These are phyloP conservation scores for Tubosaeta brunneosetosa DNA, from an alignment of 768 basidiomycete species.

Conservation along the genomic window DNA sequence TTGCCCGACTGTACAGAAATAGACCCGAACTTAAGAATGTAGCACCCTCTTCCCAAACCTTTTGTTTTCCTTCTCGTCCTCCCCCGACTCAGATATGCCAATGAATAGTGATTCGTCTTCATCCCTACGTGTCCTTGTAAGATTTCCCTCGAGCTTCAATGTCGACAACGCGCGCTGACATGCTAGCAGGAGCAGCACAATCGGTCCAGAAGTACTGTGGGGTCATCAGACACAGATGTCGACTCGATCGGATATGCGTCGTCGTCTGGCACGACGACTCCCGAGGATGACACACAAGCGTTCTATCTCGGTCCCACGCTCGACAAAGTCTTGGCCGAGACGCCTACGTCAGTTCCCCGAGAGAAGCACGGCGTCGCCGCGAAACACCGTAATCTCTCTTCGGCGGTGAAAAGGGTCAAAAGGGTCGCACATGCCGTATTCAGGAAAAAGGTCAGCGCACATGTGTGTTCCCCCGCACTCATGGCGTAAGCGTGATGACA, in stretches of 20 bases:
- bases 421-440: slow-evolving; percentile 17
- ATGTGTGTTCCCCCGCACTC: neutral
- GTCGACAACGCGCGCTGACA: neutral
- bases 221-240: slow-evolving; percentile 22
- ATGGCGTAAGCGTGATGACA: neutral
- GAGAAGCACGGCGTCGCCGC: slow-evolving; percentile 8
- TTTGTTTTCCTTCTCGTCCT: neutral
- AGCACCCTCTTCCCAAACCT: neutral
- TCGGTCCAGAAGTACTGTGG: slow-evolving; percentile 9
- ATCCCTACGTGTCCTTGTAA: slow-evolving; percentile 11
- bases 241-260: slow-evolving; percentile 20
- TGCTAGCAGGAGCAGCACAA: slow-evolving; percentile 3
- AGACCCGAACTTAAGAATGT: neutral
- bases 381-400: slow-evolving; percentile 13
- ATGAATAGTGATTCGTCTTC: slow-evolving; percentile 9
- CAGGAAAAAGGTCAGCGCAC: slow-evolving; percentile 22
- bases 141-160: neutral
- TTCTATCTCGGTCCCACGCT: slow-evolving; percentile 20
- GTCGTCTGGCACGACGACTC: slow-evolving; percentile 30
- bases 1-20: neutral
- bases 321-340: slow-evolving; percentile 2
- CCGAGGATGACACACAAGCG: slow-evolving; percentile 25
- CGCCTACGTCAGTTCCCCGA: neutral
- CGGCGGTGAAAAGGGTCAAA: slow-evolving; percentile 23
- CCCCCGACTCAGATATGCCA: slow-evolving; percentile 7